Base-by-base conservation (phyloP, 371 early-diverging fungal genomes). In the Mortierella polycephala region DNA sequence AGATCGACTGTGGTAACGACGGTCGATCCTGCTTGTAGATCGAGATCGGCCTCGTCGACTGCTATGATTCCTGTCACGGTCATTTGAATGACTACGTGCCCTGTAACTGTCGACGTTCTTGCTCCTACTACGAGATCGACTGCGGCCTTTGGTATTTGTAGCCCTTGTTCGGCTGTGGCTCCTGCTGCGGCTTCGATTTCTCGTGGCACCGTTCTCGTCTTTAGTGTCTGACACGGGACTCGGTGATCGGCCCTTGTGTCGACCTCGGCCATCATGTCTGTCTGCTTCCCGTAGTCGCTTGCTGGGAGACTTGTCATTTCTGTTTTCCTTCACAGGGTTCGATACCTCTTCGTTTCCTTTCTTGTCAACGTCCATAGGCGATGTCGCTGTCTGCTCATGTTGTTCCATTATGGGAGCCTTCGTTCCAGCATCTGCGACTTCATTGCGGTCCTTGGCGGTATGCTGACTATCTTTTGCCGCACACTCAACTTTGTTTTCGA, bases 151-250 rank as follows among this genome's bases (percentile, higher is more conserved):
- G n/a, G 46, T 41, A 12, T 60, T 58, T 10, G 53, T 21, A 37
- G 51, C 42, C 42, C 60, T 46, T 16, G 16, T 58, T 14, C 57
- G 65, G 52, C 61, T 61, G 14, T 52, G 71, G 52, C 66, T 65
- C 40, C 57, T 51, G 30, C 71, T 71, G 23, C 71, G 56, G 14
- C 64, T 64, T 13, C 61, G 60, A 41, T 66, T 57, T 13, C 42
- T 52, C 13, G 16, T 7, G 13, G 21, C 44, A 1, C 37, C 39
- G 37, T 21, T 30, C 44, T 65, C 66, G 21, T 51, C 60, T 13
- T 41, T 7, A 39, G 44, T 71, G 21, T 18, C 56, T 55, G 14
- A 60, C 6, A 30, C 8, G 21, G 71, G 64, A 42, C 71, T 71
- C 12, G 50, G 18, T 1, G 64, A 64, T 2, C 71, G 60, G n/a